phyloP scores from a whole-genome alignment of 31 red algal species.

The Asparagopsis taxiformis region DNA sequence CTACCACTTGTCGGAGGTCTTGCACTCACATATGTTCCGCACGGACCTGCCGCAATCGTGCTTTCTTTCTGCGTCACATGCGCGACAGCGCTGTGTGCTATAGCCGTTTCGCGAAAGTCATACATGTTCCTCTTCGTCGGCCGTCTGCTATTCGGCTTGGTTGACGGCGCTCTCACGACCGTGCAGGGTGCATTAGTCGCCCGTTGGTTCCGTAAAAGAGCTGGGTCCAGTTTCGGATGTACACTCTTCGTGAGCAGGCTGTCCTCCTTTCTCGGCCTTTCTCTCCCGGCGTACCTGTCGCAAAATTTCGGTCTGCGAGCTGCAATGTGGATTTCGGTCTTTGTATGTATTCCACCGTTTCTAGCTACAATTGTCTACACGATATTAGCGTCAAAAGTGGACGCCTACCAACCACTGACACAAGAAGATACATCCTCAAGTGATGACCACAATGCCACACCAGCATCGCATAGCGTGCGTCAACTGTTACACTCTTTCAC shows the following conservation, averaged over 20 bases:
- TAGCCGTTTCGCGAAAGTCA: constrained; percentile 19
- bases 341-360: constrained; percentile 38
- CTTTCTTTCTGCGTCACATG: constrained; percentile 30
- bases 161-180: constrained; percentile 52
- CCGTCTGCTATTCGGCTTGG: constrained; percentile 54
- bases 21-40: constrained; percentile 38
- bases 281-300: constrained; percentile 28
- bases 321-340: constrained; percentile 49
- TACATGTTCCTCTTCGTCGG: constrained; percentile 38
- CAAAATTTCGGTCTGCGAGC: constrained; percentile 16
- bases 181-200: constrained; percentile 49
- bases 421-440: not conserved
- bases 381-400: not conserved
- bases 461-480: not conserved
- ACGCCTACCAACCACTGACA: not conserved
- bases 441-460: too few relatives aligned
- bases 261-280: constrained; percentile 46
- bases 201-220: constrained; percentile 9
- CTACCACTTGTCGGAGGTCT: constrained; percentile 30
- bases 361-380: constrained; percentile 24
- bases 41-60: constrained; percentile 21
- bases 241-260: constrained; percentile 35
- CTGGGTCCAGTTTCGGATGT: constrained; percentile 39
- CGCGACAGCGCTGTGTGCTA: constrained; percentile 40
- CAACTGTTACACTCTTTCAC: constrained; percentile 15